Evolutionary conservation across 2,329 filamentous ascomycete genomes (phyloP), one percentile per base, ranked within the genome.

Genomic region (Zymoseptoria ardabiliae): DNA sequence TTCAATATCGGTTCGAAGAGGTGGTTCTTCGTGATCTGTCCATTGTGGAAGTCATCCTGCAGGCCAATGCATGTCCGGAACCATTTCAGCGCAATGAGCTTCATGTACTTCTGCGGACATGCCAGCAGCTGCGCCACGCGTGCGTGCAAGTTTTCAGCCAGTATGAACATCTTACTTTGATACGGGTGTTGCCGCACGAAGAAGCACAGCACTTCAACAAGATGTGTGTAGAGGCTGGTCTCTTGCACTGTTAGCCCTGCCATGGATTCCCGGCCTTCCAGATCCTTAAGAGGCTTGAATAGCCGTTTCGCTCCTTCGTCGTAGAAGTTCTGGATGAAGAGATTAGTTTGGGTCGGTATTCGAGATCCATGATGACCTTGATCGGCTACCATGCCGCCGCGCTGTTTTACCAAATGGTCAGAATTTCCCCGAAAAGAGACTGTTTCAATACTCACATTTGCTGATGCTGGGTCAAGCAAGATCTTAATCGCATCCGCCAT

Each of bases 401-500:
- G 81, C 64, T 83, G 76, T 72, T 91, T 87, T 25, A 81, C 78
- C 45, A 85, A 77, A 66, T 87, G 85, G 60, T 94, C 90, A 64
- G 82, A 83, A 61, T 87, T 88, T 41, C 81, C 81, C 50, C 66
- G 59, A 65, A 83, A 78, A 64, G 76, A 79, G 61, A 85, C 78
- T 50, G 78, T 78, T 63, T 89, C 87, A 65, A 85, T 80, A 45
- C 82, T 83, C 58, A 80, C 74, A 55, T 81, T 80, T 54, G 81
- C 81, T 57, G 84, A 74, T 74, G 86, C 76, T 71, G 91, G 80
- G 65, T 97, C 94, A 41, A 99, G 81, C 10, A 99, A 80, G 21
- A 97, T 89, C 75, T 96, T 97, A 72, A 99, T 87, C 7, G 93
- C 91, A 76, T 99, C 94, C 2, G 92, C 91, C 69, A 97, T 88